phyloP scores from a whole-genome alignment of 257 asterid genomes.

The Nicotiana noctiflora region DNA sequence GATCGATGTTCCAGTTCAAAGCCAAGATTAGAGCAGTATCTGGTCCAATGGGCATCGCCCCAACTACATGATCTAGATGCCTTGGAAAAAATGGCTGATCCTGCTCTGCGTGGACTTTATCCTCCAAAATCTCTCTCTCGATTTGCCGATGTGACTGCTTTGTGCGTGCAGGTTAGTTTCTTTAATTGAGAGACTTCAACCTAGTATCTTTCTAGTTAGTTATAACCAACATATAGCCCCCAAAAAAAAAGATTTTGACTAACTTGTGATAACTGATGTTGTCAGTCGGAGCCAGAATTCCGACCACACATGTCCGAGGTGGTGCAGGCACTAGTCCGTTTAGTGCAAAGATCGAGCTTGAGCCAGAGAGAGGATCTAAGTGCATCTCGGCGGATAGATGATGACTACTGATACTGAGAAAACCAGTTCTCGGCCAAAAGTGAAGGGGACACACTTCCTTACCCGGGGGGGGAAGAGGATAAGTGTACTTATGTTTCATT shows the following conservation, averaged over 20 bases:
- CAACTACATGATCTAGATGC: conserved; percentile 58
- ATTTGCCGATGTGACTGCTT: conserved; percentile 46
- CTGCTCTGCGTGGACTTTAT: conserved; percentile 46
- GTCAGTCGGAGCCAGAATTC: conserved; percentile 41
- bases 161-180: conserved; percentile 39
- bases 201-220: neutral
- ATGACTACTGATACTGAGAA: neutral
- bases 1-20: conserved; percentile 25
- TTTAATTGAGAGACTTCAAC: neutral
- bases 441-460: neutral
- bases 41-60: conserved; percentile 54
- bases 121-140: conserved; percentile 51
- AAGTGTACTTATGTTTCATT: neutral
- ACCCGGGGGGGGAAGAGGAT: neutral
- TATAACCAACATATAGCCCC: neutral
- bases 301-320: conserved; percentile 53
- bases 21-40: conserved; percentile 41
- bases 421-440: neutral
- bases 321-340: conserved; percentile 35
- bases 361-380: conserved; percentile 21
- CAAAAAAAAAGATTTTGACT: neutral
- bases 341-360: conserved; percentile 29
- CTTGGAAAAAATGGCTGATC: conserved; percentile 48
- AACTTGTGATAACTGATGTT: neutral
- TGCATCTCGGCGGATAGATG: conserved; percentile 24